Evolutionary conservation across 2,329 filamentous ascomycete species (phyloP).

Genomic region (Fusarium tuaranense): DNA sequence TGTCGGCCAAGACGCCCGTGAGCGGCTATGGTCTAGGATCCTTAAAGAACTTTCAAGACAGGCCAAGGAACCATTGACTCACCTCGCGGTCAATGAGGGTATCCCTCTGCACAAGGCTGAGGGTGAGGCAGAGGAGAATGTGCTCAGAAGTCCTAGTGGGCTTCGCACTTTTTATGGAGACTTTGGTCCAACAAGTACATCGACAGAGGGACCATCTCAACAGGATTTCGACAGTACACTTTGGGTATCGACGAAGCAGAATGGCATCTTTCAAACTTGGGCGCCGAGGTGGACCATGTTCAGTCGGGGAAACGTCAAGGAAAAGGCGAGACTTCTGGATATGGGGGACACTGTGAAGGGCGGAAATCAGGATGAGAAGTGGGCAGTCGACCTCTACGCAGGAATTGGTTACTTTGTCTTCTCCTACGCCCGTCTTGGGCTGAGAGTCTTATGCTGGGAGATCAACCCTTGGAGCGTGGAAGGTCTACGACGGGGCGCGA

Average conservation of each 20-base stretch:
- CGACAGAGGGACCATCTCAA: conserved; percentile 45
- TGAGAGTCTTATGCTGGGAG: conserved; percentile 88
- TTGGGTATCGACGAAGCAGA: conserved; percentile 84
- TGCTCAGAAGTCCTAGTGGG: conserved; percentile 78
- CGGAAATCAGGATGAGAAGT: conserved; percentile 45
- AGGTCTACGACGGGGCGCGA: conserved; percentile 80
- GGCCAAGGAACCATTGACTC: conserved; percentile 60
- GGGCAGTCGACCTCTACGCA: conserved; percentile 86
- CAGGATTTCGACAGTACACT: conserved; percentile 75
- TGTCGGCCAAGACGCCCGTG: conserved; percentile 37
- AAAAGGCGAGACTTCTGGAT: conserved; percentile 81
- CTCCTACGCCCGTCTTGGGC: conserved; percentile 78
- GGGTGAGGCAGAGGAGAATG: conserved; percentile 65
- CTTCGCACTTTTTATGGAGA: conserved; percentile 78
- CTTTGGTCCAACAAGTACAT: conserved; percentile 70
- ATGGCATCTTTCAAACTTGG: conserved; percentile 86
- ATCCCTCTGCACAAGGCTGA: conserved; percentile 62
- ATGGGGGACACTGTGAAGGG: conserved; percentile 51
- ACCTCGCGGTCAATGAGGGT: conserved; percentile 71
- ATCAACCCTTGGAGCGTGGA: conserved; percentile 91
- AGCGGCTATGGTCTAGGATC: conserved; percentile 62
- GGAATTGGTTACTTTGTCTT: conserved; percentile 97
- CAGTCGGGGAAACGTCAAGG: conserved; percentile 87
- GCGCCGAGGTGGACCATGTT: conserved; percentile 95
- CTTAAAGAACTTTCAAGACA: conserved; percentile 58